Evolutionary conservation across 441 rosid genomes (phyloP).

Genomic region (Erodium texanum): DNA sequence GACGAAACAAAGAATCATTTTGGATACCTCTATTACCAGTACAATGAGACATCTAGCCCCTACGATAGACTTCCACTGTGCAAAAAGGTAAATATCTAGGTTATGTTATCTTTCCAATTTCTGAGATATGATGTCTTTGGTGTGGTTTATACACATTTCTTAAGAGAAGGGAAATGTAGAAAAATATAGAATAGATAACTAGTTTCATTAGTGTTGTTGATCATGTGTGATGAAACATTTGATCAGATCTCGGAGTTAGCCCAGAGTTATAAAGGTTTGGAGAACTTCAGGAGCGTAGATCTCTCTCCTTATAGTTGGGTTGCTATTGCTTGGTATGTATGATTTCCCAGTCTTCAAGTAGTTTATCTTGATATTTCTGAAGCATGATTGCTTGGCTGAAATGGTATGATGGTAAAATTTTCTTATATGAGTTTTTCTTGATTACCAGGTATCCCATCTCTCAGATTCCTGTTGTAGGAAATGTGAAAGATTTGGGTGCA

Average conservation of each 20-base stretch:
- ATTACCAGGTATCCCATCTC: constrained; percentile 42
- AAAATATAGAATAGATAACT: not conserved
- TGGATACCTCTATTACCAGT: constrained; percentile 1
- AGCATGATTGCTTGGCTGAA: not conserved
- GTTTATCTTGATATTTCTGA: not conserved
- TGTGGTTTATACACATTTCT: not conserved
- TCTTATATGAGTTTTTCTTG: not conserved
- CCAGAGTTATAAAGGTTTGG: constrained; percentile 18
- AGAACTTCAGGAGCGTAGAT: constrained; percentile 20
- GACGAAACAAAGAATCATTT: not conserved
- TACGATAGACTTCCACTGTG: not conserved
- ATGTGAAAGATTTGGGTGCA: constrained; percentile 29
- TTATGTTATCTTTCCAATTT: not conserved
- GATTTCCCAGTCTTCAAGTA: not conserved
- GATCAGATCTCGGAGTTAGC: constrained; percentile 8
- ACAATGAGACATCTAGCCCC: constrained; percentile 3
- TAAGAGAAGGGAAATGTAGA: not conserved
- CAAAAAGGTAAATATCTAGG: not conserved
- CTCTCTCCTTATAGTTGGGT: constrained; percentile 32
- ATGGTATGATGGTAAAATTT: not conserved
- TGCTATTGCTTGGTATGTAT: constrained; percentile 32
- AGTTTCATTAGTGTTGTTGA: not conserved
- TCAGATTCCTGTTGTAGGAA: constrained; percentile 27
- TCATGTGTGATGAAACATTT: not conserved
- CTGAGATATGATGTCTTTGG: not conserved